Evolutionary conservation across 2,329 filamentous ascomycete species (phyloP), one percentile per base, ranked within the genome.

Genomic region (Pleochaeta shiraiana): DNA sequence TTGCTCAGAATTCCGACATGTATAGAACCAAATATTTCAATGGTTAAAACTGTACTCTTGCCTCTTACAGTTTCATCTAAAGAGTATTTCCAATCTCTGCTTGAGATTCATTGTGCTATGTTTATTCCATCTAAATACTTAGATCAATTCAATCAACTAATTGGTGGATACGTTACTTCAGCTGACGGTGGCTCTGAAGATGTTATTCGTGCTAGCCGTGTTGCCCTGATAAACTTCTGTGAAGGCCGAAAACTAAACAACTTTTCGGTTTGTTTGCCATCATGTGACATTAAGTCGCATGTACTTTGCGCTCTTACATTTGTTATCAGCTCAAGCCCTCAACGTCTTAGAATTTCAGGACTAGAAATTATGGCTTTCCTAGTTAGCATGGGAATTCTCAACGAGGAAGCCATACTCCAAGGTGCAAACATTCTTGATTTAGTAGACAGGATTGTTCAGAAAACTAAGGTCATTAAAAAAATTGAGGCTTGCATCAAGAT

Each of bases 351-450:
- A 0, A 80, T 93, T 26, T 87, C 91, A 0, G 81, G 86, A 0
- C 77, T 98, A 3, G 89, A 95, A 69, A 81, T 91, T 2, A 72
- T 87, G 0, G 85, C 85, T 0, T 95, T 93, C 70, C 75, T 97
- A 34, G 80, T 95, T 73, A 84, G 91, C 75, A 79, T 77, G 57
- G 50, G 55, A 33, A 28, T 64, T 28, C 7, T 50, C 12, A 33
- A 50, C 45, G 6, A 24, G 21, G 14, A 19, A 30, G 31, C 62
- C 53, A 28, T 61, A 57, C 57, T 64, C 31, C 21, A 47, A 59
- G 21, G 26, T 24, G 45, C 33, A n/a, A 6, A 11, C 31, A 63
- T 63, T 19, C 33, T 50, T 31, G 37, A 63, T 21, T 3, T 12
- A 26, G 26, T 24, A 7, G 34, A 55, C 16, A 65, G 37, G 37